Conservation (phyloP, 2,329 filamentous ascomycete genomes). For the Grosmannia clavigera region DNA sequence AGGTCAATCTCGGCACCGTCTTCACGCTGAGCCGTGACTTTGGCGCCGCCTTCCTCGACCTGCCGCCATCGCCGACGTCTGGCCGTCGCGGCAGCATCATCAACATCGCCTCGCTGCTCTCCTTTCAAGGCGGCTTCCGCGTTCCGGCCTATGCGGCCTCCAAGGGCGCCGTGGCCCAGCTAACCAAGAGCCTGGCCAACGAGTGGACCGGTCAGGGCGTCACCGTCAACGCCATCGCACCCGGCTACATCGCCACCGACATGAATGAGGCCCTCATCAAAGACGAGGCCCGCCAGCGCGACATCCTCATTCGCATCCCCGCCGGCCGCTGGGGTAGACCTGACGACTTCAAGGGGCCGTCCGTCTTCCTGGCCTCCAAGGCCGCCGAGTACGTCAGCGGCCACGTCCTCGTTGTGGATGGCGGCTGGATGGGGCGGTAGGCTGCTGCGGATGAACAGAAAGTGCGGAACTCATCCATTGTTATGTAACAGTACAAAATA, state of each 20-base stretch:
- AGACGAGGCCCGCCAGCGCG: constrained; percentile 54
- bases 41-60: constrained; percentile 63
- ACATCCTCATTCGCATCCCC: constrained; percentile 71
- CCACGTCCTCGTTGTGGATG: constrained; percentile 73
- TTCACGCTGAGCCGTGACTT: constrained; percentile 69
- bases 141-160: constrained; percentile 79
- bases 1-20: constrained; percentile 75
- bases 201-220: constrained; percentile 75
- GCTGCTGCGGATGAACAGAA: neutral
- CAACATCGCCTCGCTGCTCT: constrained; percentile 71
- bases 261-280: constrained; percentile 80
- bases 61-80: constrained; percentile 31
- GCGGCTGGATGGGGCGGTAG: constrained; percentile 83
- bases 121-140: constrained; percentile 77
- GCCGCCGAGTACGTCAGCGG: constrained; percentile 75
- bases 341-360: constrained; percentile 77
- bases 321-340: constrained; percentile 72
- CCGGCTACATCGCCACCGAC: constrained; percentile 85
- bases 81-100: constrained; percentile 60
- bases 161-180: constrained; percentile 74
- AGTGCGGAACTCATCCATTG: neutral
- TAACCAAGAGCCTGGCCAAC: constrained; percentile 76
- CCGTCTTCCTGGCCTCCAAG: constrained; percentile 63
- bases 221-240: constrained; percentile 78
- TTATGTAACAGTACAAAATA: neutral